Evolutionary conservation across 2,329 filamentous ascomycete genomes (phyloP).

Genomic region (Xylariaceae sp.): DNA sequence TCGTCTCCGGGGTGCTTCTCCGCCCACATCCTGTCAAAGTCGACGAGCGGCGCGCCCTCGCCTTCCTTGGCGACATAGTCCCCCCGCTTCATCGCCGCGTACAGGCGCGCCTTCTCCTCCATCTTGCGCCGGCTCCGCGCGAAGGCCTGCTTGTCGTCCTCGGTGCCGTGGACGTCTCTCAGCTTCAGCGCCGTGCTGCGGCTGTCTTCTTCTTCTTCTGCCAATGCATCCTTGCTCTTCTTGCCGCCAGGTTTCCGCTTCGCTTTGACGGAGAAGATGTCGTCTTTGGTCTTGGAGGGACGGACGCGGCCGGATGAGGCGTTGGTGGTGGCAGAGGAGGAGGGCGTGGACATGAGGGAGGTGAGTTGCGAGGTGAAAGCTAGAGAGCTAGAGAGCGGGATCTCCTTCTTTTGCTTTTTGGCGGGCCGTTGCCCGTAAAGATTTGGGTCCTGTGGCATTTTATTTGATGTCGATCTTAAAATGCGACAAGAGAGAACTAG

Average conservation of each 20-base stretch:
- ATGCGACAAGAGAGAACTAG: too few species aligned
- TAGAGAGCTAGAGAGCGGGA: slow-evolving; percentile 67
- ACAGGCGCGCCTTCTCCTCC: slow-evolving; percentile 85
- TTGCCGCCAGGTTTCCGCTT: slow-evolving; percentile 34
- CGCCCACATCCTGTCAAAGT: slow-evolving; percentile 96
- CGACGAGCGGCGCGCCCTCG: slow-evolving; percentile 66
- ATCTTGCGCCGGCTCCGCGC: slow-evolving; percentile 73
- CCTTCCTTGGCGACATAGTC: slow-evolving; percentile 68
- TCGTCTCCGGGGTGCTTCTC: slow-evolving; percentile 57
- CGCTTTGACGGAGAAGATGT: slow-evolving; percentile 58
- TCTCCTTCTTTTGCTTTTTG: slow-evolving; percentile 66
- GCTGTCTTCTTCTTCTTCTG: slow-evolving; percentile 22
- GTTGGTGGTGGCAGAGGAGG: slow-evolving; percentile 36
- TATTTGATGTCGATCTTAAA: too few species aligned
- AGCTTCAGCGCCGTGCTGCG: slow-evolving; percentile 39
- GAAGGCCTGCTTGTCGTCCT: slow-evolving; percentile 63
- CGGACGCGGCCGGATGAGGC: slow-evolving; percentile 47
- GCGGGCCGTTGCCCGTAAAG: slow-evolving; percentile 73
- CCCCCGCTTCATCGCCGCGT: slow-evolving; percentile 87
- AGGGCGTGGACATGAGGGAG: slow-evolving; percentile 63
- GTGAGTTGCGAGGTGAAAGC: slow-evolving; percentile 87
- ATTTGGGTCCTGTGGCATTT: slow-evolving; percentile 60
- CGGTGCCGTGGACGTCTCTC: slow-evolving; percentile 49
- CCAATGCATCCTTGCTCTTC: slow-evolving; percentile 35
- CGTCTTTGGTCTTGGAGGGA: slow-evolving; percentile 55